Conservation (phyloP, 208 protist species). For the Trypanosoma cruzi region DNA sequence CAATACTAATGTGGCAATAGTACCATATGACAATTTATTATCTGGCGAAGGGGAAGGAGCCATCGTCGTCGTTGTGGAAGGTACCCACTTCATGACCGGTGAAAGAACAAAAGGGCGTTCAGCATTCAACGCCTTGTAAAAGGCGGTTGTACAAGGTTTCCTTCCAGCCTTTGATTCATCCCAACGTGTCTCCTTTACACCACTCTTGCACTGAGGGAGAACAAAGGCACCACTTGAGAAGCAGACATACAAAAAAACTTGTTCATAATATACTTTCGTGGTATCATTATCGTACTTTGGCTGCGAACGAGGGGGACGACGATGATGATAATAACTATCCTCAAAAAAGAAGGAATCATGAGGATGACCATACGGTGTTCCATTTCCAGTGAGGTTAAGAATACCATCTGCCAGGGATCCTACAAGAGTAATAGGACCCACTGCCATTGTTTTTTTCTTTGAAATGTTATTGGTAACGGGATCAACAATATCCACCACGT, state of each 20-base stretch:
- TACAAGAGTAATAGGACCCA: constrained; percentile 27
- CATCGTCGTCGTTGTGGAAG: neutral
- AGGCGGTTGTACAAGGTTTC: constrained; percentile 13
- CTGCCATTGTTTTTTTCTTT: constrained; percentile 11
- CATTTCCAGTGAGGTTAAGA: constrained; percentile 9
- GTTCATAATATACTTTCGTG: constrained; percentile 28
- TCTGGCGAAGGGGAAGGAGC: neutral
- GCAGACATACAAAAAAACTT: constrained; percentile 40
- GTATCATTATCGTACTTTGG: constrained; percentile 13
- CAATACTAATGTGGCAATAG: neutral
- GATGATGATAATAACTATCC: neutral
- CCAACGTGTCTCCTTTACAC: neutral
- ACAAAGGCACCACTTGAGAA: constrained; percentile 27
- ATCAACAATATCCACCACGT: constrained; percentile 2
- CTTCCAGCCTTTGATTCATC: neutral
- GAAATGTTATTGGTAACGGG: neutral
- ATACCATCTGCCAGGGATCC: constrained; percentile 27
- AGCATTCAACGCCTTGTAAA: constrained; percentile 28
- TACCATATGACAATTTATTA: neutral
- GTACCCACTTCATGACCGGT: constrained; percentile 30
- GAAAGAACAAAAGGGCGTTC: constrained; percentile 31
- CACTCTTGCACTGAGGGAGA: constrained; percentile 14
- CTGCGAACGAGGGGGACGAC: neutral
- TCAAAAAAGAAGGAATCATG: neutral
- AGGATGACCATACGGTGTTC: neutral